A percentile compares a stretch with the other conserved stretches of the same genome.
Evolutionary conservation across 2,329 filamentous ascomycete genomes (phyloP).

Genomic region (Alternaria solani): DNA sequence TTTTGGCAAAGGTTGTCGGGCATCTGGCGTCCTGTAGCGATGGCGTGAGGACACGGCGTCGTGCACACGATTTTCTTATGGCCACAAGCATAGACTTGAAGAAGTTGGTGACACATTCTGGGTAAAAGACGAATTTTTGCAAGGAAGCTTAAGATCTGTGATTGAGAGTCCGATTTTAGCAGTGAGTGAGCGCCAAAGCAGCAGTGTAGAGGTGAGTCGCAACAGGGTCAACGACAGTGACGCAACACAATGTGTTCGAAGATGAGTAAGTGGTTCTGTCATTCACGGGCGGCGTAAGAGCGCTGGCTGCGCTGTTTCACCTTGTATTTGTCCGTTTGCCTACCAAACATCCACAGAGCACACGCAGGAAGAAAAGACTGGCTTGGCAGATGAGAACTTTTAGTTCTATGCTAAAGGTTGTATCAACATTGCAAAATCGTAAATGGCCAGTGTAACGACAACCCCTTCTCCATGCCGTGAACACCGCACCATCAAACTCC

Average conservation of each 20-base stretch:
- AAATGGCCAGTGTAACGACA: conserved; percentile 10
- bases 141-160: not conserved
- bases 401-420: conserved; percentile 3
- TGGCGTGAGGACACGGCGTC: conserved; percentile 35
- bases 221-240: not conserved
- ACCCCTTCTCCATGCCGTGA: conserved; percentile 20
- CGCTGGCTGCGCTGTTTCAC: not conserved
- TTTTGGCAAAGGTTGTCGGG: not conserved
- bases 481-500: conserved; percentile 30
- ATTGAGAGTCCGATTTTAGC: not conserved
- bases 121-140: not conserved
- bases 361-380: not conserved
- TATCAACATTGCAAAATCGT: conserved; percentile 14
- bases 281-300: not conserved
- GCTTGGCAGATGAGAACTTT: conserved; percentile 2
- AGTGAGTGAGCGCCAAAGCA: not conserved
- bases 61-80: conserved; percentile 37
- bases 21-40: conserved; percentile 1
- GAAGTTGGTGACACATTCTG: conserved; percentile 37
- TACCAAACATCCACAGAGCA: not conserved
- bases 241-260: not conserved
- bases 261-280: not conserved
- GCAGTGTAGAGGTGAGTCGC: not conserved
- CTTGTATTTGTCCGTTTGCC: not conserved
- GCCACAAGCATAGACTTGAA: conserved; percentile 38